A percentile compares a stretch with the other conserved stretches of the same genome.
phyloP scores from a whole-genome alignment of 805 yeast species.

The Metschnikowia lachancei region DNA sequence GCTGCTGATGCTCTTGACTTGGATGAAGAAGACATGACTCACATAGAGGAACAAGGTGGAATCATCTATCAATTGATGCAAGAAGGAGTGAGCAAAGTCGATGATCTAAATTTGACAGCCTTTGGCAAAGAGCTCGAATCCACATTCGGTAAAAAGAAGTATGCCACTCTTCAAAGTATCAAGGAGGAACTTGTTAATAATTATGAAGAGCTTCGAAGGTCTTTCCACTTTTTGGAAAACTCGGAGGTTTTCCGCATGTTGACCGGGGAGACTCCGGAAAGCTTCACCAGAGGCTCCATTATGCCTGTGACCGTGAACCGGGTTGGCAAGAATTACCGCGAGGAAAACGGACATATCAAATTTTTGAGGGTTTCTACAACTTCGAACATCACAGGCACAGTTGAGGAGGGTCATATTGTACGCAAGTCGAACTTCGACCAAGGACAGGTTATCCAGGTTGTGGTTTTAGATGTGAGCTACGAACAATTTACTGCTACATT shows the following conservation, averaged over 20 bases:
- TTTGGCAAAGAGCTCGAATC: conserved; percentile 85
- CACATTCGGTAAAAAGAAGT: conserved; percentile 67
- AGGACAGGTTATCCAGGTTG: conserved; percentile 88
- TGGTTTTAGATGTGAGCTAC: conserved; percentile 66
- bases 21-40: conserved; percentile 89
- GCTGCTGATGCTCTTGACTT: conserved; percentile 96
- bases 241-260: conserved; percentile 81
- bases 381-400: conserved; percentile 42
- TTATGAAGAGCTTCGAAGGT: conserved; percentile 79
- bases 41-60: conserved; percentile 76
- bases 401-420: conserved; percentile 46
- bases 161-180: conserved; percentile 78
- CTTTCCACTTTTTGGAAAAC: conserved; percentile 61
- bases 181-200: conserved; percentile 84
- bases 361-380: conserved; percentile 42
- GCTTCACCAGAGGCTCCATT: conserved; percentile 65
- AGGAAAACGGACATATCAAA: conserved; percentile 43
- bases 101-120: conserved; percentile 84
- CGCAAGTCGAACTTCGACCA: conserved; percentile 42
- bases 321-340: conserved; percentile 63
- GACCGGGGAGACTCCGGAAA: conserved; percentile 78
- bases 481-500: conserved; percentile 71
- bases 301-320: conserved; percentile 73
- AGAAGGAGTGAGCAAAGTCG: conserved; percentile 71
- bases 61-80: conserved; percentile 70